A percentile compares a stretch with the other conserved stretches of the same genome.
These are phyloP conservation scores for Colletotrichum theobromicola DNA, from an alignment of 2,329 filamentous ascomycete species.

Conservation along the genomic window DNA sequence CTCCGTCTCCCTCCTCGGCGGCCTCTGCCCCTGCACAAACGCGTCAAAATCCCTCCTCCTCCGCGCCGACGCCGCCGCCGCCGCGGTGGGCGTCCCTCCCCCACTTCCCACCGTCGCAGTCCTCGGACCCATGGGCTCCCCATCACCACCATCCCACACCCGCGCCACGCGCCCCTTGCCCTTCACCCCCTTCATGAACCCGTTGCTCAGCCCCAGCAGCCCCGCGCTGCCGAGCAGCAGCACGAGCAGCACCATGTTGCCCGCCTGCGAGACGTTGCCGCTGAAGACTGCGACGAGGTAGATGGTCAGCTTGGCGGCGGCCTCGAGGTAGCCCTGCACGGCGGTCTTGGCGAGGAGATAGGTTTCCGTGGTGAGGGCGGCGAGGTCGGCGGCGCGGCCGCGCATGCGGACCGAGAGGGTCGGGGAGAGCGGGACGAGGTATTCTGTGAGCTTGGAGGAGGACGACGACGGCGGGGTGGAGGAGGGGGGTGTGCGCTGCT, in stretches of 20 bases:
- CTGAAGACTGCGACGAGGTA: conserved; percentile 61
- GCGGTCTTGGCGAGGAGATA: conserved; percentile 61
- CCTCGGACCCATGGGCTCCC: not conserved
- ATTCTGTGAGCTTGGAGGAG: conserved; percentile 40
- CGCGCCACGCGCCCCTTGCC: conserved; percentile 56
- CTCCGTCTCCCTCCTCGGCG: not conserved
- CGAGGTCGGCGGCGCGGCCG: conserved; percentile 60
- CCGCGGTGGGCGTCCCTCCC: too few species aligned
- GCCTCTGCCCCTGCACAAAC: not conserved
- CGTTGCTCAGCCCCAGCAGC: conserved; percentile 59
- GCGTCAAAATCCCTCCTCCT: not conserved
- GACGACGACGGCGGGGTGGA: not conserved
- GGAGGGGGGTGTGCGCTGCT: conserved; percentile 44
- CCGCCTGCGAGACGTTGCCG: conserved; percentile 59
- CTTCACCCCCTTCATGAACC: conserved; percentile 47
- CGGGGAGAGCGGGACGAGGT: conserved; percentile 57
- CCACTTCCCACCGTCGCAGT: not conserved
- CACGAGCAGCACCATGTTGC: conserved; percentile 55
- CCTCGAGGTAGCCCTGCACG: conserved; percentile 56
- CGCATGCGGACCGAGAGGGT: conserved; percentile 57
- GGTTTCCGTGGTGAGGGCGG: conserved; percentile 60
- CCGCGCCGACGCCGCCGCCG: not conserved
- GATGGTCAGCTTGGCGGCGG: conserved; percentile 60
- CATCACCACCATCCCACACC: conserved; percentile 4
- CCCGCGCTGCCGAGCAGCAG: conserved; percentile 58